Conservation (phyloP, 2,329 filamentous ascomycete species). For the Hirsutella thompsonii region DNA sequence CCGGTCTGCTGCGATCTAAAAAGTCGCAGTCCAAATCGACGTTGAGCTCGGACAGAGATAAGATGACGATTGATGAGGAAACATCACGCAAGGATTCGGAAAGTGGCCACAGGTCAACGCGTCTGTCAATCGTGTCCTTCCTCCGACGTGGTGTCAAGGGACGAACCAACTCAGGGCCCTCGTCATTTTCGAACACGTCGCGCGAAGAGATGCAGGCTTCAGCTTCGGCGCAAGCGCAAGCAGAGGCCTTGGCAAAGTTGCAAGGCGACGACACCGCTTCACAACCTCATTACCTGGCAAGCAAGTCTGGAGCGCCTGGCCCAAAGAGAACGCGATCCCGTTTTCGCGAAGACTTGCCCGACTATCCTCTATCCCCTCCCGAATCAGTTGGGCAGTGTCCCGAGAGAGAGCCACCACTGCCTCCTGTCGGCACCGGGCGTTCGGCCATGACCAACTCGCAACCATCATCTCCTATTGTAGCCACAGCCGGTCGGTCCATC, state of each 20-base stretch:
- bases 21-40: slow-evolving; percentile 38
- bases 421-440: slow-evolving; percentile 15
- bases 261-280: slow-evolving; percentile 18
- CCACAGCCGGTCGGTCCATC: slow-evolving; percentile 28
- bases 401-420: slow-evolving; percentile 40
- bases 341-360: slow-evolving; percentile 84
- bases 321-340: slow-evolving; percentile 78
- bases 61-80: slow-evolving; percentile 33
- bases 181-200: slow-evolving; percentile 86
- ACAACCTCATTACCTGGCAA: slow-evolving; percentile 14
- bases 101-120: slow-evolving; percentile 29
- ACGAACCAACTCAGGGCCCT: slow-evolving; percentile 43
- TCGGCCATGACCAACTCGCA: slow-evolving; percentile 12
- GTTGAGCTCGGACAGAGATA: slow-evolving; percentile 25
- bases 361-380: slow-evolving; percentile 73
- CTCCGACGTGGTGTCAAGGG: slow-evolving; percentile 57
- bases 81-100: slow-evolving; percentile 42
- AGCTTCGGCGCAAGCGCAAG: slow-evolving; percentile 18
- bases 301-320: slow-evolving; percentile 27
- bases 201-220: slow-evolving; percentile 62
- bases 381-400: slow-evolving; percentile 72
- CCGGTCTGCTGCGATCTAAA: slow-evolving; percentile 30
- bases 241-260: slow-evolving; percentile 19
- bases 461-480: slow-evolving; percentile 22
- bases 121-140: slow-evolving; percentile 55